Percentiles rank a stretch among this genome's conserved stretches.
Conservation (phyloP, 2,329 filamentous ascomycete genomes). For the Ascochyta koolunga region DNA sequence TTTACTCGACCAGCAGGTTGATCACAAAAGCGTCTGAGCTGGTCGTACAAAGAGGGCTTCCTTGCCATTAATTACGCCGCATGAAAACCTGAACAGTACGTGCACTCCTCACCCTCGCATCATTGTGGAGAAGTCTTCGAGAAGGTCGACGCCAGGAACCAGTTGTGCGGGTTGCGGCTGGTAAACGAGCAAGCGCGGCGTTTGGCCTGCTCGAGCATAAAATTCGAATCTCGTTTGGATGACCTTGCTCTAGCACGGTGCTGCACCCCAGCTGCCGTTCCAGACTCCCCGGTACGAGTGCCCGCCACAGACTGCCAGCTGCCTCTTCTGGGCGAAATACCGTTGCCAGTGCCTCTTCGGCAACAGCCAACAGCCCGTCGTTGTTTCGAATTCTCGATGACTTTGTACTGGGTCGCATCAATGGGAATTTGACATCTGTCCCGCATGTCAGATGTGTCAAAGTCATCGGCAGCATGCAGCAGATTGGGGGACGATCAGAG, state of each 20-base stretch:
- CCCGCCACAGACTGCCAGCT: constrained; percentile 31
- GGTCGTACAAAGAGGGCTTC: constrained; percentile 23
- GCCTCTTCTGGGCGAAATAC: constrained; percentile 32
- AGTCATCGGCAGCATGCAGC: constrained; percentile 13
- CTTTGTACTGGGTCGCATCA: constrained; percentile 4
- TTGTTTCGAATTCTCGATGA: constrained; percentile 32
- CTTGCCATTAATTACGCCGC: constrained; percentile 32
- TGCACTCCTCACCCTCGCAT: constrained; percentile 28
- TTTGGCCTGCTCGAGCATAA: constrained; percentile 38
- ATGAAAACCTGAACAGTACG: constrained; percentile 27
- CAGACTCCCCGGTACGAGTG: constrained; percentile 30
- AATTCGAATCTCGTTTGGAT: constrained; percentile 38
- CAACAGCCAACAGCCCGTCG: constrained; percentile 32
- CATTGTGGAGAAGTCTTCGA: constrained; percentile 42
- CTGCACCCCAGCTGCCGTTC: constrained; percentile 29
- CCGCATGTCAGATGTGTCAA: constrained; percentile 25
- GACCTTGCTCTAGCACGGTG: constrained; percentile 19
- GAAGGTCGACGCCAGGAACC: constrained; percentile 40
- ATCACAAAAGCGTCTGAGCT: constrained; percentile 25
- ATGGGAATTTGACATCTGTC: constrained; percentile 17
- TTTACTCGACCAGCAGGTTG: constrained; percentile 15
- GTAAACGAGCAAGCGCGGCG: constrained; percentile 34
- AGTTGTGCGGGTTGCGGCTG: constrained; percentile 37
- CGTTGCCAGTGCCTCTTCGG: constrained; percentile 29
- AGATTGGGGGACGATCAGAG: constrained; percentile 15